Evolutionary conservation across 192 early-diverging fungal genomes (phyloP).

Genomic region (Backusella circina): DNA sequence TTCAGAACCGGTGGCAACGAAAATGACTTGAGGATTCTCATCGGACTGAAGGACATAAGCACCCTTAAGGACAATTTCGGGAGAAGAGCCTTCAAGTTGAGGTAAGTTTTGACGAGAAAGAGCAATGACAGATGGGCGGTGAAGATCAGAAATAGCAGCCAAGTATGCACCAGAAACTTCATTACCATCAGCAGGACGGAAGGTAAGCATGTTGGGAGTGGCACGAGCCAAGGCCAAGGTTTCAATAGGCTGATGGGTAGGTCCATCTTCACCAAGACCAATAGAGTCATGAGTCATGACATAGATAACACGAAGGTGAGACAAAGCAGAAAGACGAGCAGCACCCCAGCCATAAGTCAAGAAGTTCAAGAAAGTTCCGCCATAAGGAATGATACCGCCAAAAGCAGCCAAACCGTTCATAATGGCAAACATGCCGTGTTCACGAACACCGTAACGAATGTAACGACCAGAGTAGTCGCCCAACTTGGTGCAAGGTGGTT

Average conservation of each 20-base stretch:
- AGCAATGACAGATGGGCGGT: slow-evolving; percentile 77
- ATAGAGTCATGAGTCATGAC: slow-evolving; percentile 99
- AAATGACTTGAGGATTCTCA: slow-evolving; percentile 55
- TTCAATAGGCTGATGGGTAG: slow-evolving; percentile 98
- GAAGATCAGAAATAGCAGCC: slow-evolving; percentile 65
- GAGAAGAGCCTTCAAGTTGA: slow-evolving; percentile 77
- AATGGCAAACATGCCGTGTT: slow-evolving; percentile 93
- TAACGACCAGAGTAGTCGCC: slow-evolving; percentile 85
- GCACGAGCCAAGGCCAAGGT: slow-evolving; percentile 86
- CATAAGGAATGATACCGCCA: slow-evolving; percentile 83
- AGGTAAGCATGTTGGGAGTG: slow-evolving; percentile 80
- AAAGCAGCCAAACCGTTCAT: slow-evolving; percentile 89
- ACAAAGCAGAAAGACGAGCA: slow-evolving; percentile 84
- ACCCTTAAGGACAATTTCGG: slow-evolving; percentile 80
- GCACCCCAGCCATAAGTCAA: slow-evolving; percentile 78
- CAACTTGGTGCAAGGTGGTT: slow-evolving; percentile 60
- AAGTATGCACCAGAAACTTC: slow-evolving; percentile 87
- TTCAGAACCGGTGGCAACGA: slow-evolving; percentile 91
- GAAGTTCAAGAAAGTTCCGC: slow-evolving; percentile 92
- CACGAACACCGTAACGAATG: slow-evolving; percentile 93
- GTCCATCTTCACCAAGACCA: slow-evolving; percentile 97
- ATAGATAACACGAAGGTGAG: slow-evolving; percentile 87
- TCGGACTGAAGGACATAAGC: slow-evolving; percentile 76
- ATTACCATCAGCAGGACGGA: slow-evolving; percentile 94
- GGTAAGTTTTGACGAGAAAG: slow-evolving; percentile 94